Conservation (phyloP, 2,329 filamentous ascomycete genomes). For the Hymenoscyphus repandus region DNA sequence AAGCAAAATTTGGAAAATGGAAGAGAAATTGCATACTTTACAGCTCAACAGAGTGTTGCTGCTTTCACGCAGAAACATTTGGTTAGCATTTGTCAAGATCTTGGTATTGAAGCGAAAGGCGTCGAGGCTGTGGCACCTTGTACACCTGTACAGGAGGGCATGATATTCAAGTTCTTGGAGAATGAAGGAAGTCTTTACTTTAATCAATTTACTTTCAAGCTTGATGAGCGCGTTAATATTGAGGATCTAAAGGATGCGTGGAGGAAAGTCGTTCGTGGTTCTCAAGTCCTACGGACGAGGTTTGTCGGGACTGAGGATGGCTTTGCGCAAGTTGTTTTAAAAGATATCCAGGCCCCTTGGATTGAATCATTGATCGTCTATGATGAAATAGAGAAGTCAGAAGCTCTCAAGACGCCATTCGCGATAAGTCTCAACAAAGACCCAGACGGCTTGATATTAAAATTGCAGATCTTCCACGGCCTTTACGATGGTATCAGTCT, state of each 20-base stretch:
- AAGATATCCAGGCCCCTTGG: slow-evolving; percentile 40
- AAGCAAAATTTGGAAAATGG: neutral
- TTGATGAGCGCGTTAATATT: slow-evolving; percentile 43
- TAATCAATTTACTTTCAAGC: slow-evolving; percentile 62
- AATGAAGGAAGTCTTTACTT: slow-evolving; percentile 63
- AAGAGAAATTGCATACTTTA: slow-evolving; percentile 22
- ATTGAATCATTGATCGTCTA: slow-evolving; percentile 29
- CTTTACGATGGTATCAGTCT: slow-evolving; percentile 84
- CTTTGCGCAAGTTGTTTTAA: slow-evolving; percentile 66
- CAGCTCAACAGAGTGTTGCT: slow-evolving; percentile 36
- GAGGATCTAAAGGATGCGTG: slow-evolving; percentile 52
- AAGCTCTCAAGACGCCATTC: slow-evolving; percentile 25
- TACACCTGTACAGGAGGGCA: slow-evolving; percentile 80
- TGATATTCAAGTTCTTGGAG: slow-evolving; percentile 66
- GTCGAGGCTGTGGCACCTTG: slow-evolving; percentile 77
- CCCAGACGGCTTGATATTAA: slow-evolving; percentile 35
- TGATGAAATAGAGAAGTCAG: slow-evolving; percentile 18
- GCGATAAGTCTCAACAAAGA: slow-evolving; percentile 12
- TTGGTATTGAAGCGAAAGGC: slow-evolving; percentile 45
- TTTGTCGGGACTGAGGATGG: slow-evolving; percentile 73
- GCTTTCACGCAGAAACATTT: slow-evolving; percentile 34
- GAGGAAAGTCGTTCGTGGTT: slow-evolving; percentile 42
- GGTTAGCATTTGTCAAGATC: slow-evolving; percentile 35
- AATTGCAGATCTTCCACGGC: slow-evolving; percentile 74
- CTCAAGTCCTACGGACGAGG: slow-evolving; percentile 64